phyloP scores from a whole-genome alignment of 306 rosid genomes.

The Cucumis cinereus region DNA sequence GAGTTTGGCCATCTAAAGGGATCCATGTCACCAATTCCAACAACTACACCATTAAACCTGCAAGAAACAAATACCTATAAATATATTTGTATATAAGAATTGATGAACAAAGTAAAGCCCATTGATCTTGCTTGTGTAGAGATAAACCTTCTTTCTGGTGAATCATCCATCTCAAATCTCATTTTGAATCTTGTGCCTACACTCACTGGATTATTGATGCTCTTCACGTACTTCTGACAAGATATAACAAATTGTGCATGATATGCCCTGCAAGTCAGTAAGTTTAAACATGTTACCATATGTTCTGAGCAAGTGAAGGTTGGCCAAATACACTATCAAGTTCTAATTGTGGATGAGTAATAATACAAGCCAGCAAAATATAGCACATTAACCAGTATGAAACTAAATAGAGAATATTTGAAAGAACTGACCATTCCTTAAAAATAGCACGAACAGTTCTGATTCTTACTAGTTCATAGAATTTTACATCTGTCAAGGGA shows the following conservation, averaged over 20 bases:
- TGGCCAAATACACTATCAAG: neutral
- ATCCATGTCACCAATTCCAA: slow-evolving; percentile 76
- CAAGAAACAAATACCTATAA: slow-evolving; percentile 20
- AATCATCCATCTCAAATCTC: slow-evolving; percentile 88
- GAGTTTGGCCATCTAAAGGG: slow-evolving; percentile 84
- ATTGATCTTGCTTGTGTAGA: slow-evolving; percentile 1
- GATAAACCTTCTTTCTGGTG: slow-evolving; percentile 77
- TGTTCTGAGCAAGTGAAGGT: neutral
- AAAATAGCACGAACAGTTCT: neutral
- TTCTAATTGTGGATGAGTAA: neutral
- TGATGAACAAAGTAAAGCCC: neutral
- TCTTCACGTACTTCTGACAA: slow-evolving; percentile 58
- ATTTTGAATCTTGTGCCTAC: slow-evolving; percentile 80
- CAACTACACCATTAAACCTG: slow-evolving; percentile 69
- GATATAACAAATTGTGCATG: slow-evolving; percentile 85
- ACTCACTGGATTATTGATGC: slow-evolving; percentile 52
- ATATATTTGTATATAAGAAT: slow-evolving; percentile 13
- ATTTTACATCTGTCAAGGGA: neutral
- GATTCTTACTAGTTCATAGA: neutral
- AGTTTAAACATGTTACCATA: slow-evolving; percentile 9
- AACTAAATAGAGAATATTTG: neutral
- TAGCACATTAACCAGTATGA: neutral
- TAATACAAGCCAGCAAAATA: neutral
- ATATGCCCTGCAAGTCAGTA: slow-evolving; percentile 54
- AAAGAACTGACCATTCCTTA: neutral